phyloP scores from a whole-genome alignment of 345 rosid species.

The Angophora floribunda region DNA sequence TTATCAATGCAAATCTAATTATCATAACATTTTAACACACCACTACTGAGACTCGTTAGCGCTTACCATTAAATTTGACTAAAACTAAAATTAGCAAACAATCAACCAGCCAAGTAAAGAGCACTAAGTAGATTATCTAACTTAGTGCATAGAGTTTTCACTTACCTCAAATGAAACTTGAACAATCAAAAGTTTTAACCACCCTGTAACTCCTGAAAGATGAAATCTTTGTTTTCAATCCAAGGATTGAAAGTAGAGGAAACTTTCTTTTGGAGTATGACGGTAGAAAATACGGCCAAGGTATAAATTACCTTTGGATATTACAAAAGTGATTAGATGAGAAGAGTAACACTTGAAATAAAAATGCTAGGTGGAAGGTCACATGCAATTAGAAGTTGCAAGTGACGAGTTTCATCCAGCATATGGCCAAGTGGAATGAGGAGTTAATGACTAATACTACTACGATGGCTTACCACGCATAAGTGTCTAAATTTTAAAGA shows the following conservation, averaged over 20 bases:
- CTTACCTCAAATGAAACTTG: not conserved
- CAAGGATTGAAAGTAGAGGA: too few species aligned
- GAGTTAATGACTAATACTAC: not conserved
- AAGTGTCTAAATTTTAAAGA: not conserved
- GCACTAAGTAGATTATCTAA: not conserved
- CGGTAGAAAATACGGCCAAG: too few species aligned
- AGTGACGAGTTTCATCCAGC: not conserved
- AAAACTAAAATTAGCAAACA: not conserved
- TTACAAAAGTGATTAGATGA: too few species aligned
- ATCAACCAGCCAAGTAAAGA: not conserved
- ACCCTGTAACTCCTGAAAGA: too few species aligned
- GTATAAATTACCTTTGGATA: too few species aligned
- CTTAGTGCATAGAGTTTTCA: not conserved
- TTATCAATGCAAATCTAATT: not conserved
- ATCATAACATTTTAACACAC: not conserved
- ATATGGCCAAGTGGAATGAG: too few species aligned
- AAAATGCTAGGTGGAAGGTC: not conserved
- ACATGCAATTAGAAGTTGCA: too few species aligned
- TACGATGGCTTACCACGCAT: not conserved
- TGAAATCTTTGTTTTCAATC: too few species aligned
- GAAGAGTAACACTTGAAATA: too few species aligned
- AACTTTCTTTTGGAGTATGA: too few species aligned
- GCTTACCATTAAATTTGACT: not conserved
- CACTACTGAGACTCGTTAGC: not conserved
- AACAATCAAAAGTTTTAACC: too few species aligned